Base-by-base conservation (phyloP, 306 rosid species). In the Carpinus fangiana region DNA sequence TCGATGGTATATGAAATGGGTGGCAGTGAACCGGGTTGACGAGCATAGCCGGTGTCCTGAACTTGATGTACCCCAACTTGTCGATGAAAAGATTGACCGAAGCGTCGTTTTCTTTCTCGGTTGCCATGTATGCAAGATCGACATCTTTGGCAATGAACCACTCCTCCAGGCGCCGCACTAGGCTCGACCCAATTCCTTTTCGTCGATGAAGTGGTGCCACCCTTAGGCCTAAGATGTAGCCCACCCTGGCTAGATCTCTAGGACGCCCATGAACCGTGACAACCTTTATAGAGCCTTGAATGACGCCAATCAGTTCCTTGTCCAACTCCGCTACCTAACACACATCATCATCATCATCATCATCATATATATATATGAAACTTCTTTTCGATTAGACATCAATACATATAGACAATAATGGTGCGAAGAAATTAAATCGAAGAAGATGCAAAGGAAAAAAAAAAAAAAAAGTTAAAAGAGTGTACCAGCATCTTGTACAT, bases 401-500 rank as follows among this genome's bases (percentile, higher is more conserved):
- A 34, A 16, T n/a, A 70, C 8, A 54, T 8, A 31, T 12, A n/a
- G 41, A 54, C 62, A 55, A 26, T 7, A 57, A 57, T 21, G 28
- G 68, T 36, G 17, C 28, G 38, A 55, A 55, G 66, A 59, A 73
- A 56, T 38, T 21, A 59, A 68, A 56, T 34, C 5, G 34, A 31
- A 54, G 56, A 20, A 57, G 36, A 70, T 61, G 31, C 20, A 12
- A 47, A 20, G 9, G 12, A 28, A 52, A n/a, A 8, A n/a, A 9
- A 47, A 43, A 55, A 31, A 31, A 31, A 2, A 23, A 23, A 23
- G 0, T 0, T 23, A 0, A 23, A 23, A 23, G 11, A 11, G 2
- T 47, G 52, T 84, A 95, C 98, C 95, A 94, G 97, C 98, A 94
- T 90, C 67, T 81, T 90, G 90, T 82, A 90, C 88, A 90, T 78